These are phyloP conservation scores for Mortierella hygrophila DNA, from an alignment of 192 early-diverging fungal genomes.

Conservation along the genomic window DNA sequence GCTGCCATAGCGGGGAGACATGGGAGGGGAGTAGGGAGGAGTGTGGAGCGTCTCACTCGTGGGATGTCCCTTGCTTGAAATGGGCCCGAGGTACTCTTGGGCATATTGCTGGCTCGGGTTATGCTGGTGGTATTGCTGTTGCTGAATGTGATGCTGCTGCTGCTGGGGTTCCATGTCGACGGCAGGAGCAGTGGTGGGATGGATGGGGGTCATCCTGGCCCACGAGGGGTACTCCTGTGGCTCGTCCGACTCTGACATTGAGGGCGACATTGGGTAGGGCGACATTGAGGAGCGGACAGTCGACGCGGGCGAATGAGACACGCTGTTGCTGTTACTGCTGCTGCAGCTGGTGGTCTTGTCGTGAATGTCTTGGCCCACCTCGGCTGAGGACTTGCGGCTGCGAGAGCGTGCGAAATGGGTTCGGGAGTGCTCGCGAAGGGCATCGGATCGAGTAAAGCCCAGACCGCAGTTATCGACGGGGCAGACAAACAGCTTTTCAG, in stretches of 20 bases:
- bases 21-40: slow-evolving; percentile 54
- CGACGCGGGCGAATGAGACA: slow-evolving; percentile 37
- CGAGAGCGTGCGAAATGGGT: slow-evolving; percentile 68
- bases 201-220: slow-evolving; percentile 53
- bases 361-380: background rate
- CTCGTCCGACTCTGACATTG: slow-evolving; percentile 47
- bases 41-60: slow-evolving; percentile 26
- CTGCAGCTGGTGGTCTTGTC: background rate
- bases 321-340: slow-evolving; percentile 3
- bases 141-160: slow-evolving; percentile 9
- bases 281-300: slow-evolving; percentile 46
- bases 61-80: slow-evolving; percentile 12
- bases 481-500: slow-evolving; percentile 55
- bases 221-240: slow-evolving; percentile 47
- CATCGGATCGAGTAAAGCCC: slow-evolving; percentile 82
- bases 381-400: slow-evolving; percentile 31
- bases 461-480: slow-evolving; percentile 70
- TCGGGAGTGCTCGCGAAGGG: slow-evolving; percentile 79
- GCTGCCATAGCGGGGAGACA: slow-evolving; percentile 38
- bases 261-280: slow-evolving; percentile 51
- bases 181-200: background rate
- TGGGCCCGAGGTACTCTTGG: slow-evolving; percentile 20
- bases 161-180: background rate
- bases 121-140: slow-evolving; percentile 16
- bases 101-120: background rate